These are phyloP conservation scores for Neurospora tetraspora DNA, from an alignment of 495 filamentous ascomycete genomes.

Conservation along the genomic window DNA sequence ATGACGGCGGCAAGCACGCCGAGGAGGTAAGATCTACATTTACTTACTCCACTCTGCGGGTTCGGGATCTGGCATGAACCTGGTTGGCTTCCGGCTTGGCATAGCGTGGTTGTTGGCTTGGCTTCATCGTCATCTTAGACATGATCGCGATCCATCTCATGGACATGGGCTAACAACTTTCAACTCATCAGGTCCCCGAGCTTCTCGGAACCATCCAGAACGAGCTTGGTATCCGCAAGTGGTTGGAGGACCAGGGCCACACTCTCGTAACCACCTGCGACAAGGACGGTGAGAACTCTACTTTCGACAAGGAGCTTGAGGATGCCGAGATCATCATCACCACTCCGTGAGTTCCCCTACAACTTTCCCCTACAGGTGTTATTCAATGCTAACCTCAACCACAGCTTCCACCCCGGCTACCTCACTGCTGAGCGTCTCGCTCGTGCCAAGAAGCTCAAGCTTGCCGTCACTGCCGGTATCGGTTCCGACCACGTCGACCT, in stretches of 20 bases:
- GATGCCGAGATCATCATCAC: slow-evolving; percentile 99
- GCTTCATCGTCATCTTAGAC: neutral
- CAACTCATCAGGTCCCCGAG: slow-evolving; percentile 52
- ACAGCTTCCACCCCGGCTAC: slow-evolving; percentile 96
- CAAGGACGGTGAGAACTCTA: slow-evolving; percentile 87
- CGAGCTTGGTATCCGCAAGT: slow-evolving; percentile 91
- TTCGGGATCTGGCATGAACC: neutral
- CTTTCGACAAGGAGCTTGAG: slow-evolving; percentile 87
- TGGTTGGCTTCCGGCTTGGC: neutral
- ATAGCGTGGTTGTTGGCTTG: neutral
- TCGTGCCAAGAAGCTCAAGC: slow-evolving; percentile 97
- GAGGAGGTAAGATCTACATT: slow-evolving; percentile 31
- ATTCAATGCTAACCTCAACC: neutral
- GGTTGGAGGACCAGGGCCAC: slow-evolving; percentile 93
- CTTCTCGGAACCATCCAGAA: slow-evolving; percentile 95
- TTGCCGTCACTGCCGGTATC: slow-evolving; percentile 93
- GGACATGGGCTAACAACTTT: neutral
- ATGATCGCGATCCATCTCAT: neutral
- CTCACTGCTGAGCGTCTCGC: slow-evolving; percentile 91
- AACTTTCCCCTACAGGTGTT: no score
- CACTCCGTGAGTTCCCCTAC: slow-evolving; percentile 60
- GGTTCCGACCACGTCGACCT: slow-evolving; percentile 98
- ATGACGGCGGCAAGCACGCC: slow-evolving; percentile 44
- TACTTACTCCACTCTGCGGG: neutral
- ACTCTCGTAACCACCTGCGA: slow-evolving; percentile 93